phyloP scores from a whole-genome alignment of 768 basidiomycete species.

The Pulveroboletus ravenelii region DNA sequence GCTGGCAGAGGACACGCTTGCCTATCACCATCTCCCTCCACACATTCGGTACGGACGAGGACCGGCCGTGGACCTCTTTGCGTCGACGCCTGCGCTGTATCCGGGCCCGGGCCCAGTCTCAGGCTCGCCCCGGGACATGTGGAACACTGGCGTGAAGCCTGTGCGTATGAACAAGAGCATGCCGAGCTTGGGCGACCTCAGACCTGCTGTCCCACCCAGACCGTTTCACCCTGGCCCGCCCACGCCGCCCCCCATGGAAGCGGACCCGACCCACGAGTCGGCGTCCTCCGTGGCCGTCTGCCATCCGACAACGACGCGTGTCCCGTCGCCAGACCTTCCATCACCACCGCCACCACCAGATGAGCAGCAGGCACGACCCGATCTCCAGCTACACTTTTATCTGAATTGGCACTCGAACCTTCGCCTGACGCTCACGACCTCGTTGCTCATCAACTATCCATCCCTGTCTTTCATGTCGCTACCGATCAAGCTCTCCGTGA shows the following conservation, averaged over 20 bases:
- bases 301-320: slow-evolving; percentile 14
- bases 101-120: slow-evolving; percentile 3
- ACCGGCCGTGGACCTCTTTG: slow-evolving; percentile 53
- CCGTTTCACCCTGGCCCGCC: slow-evolving; percentile 33
- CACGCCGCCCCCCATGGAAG: slow-evolving; percentile 21
- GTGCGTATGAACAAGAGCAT: slow-evolving; percentile 27
- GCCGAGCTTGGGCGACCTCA: slow-evolving; percentile 37
- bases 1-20: slow-evolving; percentile 46
- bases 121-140: slow-evolving; percentile 39
- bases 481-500: slow-evolving; percentile 91
- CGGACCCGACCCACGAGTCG: slow-evolving; percentile 11
- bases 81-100: slow-evolving; percentile 47
- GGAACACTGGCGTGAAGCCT: slow-evolving; percentile 30
- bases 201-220: slow-evolving; percentile 28
- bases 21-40: slow-evolving; percentile 68
- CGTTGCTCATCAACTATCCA: slow-evolving; percentile 94
- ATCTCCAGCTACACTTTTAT: slow-evolving; percentile 85
- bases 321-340: slow-evolving; percentile 5
- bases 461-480: slow-evolving; percentile 95
- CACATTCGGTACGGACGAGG: slow-evolving; percentile 64
- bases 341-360: slow-evolving; percentile 12
- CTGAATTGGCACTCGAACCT: slow-evolving; percentile 86
- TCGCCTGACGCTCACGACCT: slow-evolving; percentile 84
- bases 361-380: slow-evolving; percentile 37
- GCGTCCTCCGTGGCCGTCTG: slow-evolving; percentile 14